These are phyloP conservation scores for Penicillium sp. DNA, from an alignment of 2,329 filamentous ascomycete genomes.

Conservation along the genomic window DNA sequence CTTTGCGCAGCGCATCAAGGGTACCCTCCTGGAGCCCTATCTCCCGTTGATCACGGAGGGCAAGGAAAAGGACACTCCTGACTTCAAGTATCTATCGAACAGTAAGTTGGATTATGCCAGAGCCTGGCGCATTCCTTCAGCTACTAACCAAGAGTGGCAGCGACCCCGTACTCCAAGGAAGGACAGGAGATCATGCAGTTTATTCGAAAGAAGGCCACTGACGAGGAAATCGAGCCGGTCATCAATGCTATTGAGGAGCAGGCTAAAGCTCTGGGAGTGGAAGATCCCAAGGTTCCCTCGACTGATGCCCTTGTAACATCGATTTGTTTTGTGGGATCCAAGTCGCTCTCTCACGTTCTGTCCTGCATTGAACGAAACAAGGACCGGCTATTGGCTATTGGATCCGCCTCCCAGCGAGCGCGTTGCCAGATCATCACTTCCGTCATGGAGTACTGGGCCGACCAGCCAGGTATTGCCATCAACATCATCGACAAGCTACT, in stretches of 20 bases:
- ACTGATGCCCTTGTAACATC: slow-evolving; percentile 92
- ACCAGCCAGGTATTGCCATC: slow-evolving; percentile 86
- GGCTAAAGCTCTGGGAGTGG: slow-evolving; percentile 62
- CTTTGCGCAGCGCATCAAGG: slow-evolving; percentile 93
- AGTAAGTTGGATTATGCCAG: slow-evolving; percentile 48
- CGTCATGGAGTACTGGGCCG: slow-evolving; percentile 87
- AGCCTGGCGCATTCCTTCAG: not conserved
- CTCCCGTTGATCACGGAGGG: slow-evolving; percentile 73
- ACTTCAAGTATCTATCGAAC: slow-evolving; percentile 81
- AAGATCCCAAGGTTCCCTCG: slow-evolving; percentile 74
- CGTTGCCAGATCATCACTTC: slow-evolving; percentile 83
- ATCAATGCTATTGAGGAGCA: slow-evolving; percentile 77
- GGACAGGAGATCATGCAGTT: slow-evolving; percentile 76
- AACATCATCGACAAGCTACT: slow-evolving; percentile 94
- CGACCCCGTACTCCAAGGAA: slow-evolving; percentile 74
- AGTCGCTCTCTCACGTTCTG: slow-evolving; percentile 91
- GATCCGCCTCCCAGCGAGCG: slow-evolving; percentile 67
- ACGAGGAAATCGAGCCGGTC: slow-evolving; percentile 78
- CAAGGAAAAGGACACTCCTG: slow-evolving; percentile 92
- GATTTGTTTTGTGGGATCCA: slow-evolving; percentile 88
- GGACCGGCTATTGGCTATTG: slow-evolving; percentile 75
- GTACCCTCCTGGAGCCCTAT: slow-evolving; percentile 81
- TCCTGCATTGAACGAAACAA: slow-evolving; percentile 95
- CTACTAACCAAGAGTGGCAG: slow-evolving; percentile 41
- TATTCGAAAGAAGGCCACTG: slow-evolving; percentile 75